Percentiles rank a stretch among this genome's conserved stretches.
Conservation (phyloP, 495 filamentous ascomycete genomes). For the Lichenothelia convexa region DNA sequence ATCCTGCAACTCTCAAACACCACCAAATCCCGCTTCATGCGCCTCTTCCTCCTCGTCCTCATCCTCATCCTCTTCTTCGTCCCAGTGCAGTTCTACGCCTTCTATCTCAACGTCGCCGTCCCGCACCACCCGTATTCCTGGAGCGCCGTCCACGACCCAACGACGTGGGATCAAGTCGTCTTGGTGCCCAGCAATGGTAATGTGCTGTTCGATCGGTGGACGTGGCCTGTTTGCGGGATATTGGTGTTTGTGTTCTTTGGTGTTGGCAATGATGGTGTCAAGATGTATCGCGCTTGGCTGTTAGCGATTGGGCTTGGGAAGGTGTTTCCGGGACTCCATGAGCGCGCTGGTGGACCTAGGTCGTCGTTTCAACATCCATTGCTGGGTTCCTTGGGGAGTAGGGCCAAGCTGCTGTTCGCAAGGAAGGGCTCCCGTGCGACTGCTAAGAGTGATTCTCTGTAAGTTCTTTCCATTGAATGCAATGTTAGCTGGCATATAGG, state of each 20-base stretch:
- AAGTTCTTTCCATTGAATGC: too few relatives aligned
- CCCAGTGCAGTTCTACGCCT: conserved; percentile 41
- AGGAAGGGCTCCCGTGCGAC: neutral
- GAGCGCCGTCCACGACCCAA: conserved; percentile 33
- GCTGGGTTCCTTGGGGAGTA: conserved; percentile 7
- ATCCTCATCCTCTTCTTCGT: conserved; percentile 46
- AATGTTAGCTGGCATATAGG: too few relatives aligned
- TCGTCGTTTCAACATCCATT: neutral
- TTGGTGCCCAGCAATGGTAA: conserved; percentile 38
- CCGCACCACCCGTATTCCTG: conserved; percentile 33
- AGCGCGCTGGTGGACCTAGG: neutral
- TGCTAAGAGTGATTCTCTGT: neutral
- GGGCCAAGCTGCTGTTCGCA: conserved; percentile 9
- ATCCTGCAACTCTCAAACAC: conserved; percentile 39
- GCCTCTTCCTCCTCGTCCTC: conserved; percentile 60
- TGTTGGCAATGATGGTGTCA: conserved; percentile 53
- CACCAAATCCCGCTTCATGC: conserved; percentile 52
- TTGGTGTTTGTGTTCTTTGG: conserved; percentile 67
- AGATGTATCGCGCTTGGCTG: conserved; percentile 46
- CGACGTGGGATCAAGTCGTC: conserved; percentile 37
- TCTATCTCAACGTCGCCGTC: conserved; percentile 34
- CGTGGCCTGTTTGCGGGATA: conserved; percentile 38
- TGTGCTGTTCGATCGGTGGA: conserved; percentile 48
- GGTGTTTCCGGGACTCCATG: conserved; percentile 6
- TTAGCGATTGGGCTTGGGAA: conserved; percentile 6